Conservation (phyloP, 352 stramenopile genomes). For the Pythium sp. region DNA sequence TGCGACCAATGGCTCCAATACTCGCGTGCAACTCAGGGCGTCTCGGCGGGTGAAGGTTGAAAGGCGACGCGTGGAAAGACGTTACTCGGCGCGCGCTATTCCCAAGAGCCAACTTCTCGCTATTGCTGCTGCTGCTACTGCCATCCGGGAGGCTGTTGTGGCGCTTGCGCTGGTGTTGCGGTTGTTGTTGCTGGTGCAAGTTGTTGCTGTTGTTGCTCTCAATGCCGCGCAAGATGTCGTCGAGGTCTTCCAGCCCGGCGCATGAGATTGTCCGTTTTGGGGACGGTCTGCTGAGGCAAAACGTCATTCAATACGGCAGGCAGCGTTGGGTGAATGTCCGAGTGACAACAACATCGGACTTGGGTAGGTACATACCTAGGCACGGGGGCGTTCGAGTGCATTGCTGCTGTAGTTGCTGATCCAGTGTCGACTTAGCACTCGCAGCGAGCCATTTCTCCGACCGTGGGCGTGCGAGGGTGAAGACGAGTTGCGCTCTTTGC, state of each 20-base stretch:
- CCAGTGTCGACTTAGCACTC: slow-evolving; percentile 4
- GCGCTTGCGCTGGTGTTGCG: slow-evolving; percentile 38
- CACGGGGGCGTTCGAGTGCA: slow-evolving; percentile 34
- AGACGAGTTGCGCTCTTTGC: no score
- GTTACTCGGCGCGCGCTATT: not conserved
- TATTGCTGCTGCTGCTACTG: slow-evolving; percentile 22
- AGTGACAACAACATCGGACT: not conserved
- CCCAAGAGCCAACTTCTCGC: not conserved
- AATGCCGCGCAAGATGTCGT: slow-evolving; percentile 32
- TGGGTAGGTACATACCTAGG: slow-evolving; percentile 30
- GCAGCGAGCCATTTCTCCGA: slow-evolving; percentile 5
- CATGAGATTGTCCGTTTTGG: slow-evolving; percentile 61
- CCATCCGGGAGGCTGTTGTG: slow-evolving; percentile 42
- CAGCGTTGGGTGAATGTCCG: not conserved
- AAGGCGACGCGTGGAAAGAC: slow-evolving; percentile 14
- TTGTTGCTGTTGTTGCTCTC: slow-evolving; percentile 13
- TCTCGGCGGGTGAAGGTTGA: not conserved
- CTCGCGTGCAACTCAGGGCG: slow-evolving; percentile 3
- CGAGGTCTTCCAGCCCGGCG: slow-evolving; percentile 52
- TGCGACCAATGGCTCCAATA: not conserved
- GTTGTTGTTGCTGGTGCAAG: slow-evolving; percentile 5
- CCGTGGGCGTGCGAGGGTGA: not conserved
- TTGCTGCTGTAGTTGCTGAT: slow-evolving; percentile 4
- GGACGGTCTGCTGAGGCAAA: slow-evolving; percentile 31
- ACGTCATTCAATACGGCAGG: not conserved